These are phyloP conservation scores for Pseudozyma thailandica DNA, from an alignment of 1,284 basidiomycete genomes.

Conservation along the genomic window DNA sequence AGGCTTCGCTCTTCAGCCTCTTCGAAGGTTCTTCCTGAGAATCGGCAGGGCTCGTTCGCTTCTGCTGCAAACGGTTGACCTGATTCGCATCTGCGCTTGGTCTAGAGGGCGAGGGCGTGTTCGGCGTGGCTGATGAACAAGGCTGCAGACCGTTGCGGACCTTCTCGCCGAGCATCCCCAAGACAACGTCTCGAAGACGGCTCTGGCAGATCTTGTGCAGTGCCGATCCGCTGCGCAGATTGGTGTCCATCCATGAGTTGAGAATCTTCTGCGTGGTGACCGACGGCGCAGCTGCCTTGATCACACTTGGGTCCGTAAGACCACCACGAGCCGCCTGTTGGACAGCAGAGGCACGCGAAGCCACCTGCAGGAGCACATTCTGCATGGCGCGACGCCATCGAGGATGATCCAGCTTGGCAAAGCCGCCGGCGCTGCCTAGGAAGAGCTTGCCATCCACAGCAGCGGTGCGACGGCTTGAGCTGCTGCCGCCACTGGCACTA, in stretches of 20 bases:
- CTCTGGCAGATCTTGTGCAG: slow-evolving; percentile 57
- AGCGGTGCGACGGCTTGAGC: slow-evolving; percentile 10
- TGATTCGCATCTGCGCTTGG: neutral
- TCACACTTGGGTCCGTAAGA: slow-evolving; percentile 8
- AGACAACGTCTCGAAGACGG: slow-evolving; percentile 45
- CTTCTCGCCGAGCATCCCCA: slow-evolving; percentile 46
- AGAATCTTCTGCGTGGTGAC: slow-evolving; percentile 46
- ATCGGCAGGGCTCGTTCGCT: slow-evolving; percentile 11
- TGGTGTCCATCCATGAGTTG: slow-evolving; percentile 58
- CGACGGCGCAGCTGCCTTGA: slow-evolving; percentile 37
- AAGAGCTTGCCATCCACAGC: slow-evolving; percentile 19
- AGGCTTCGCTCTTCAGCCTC: slow-evolving; percentile 12
- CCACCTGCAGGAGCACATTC: slow-evolving; percentile 77
- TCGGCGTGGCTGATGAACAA: neutral
- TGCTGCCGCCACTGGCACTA: slow-evolving; percentile 1
- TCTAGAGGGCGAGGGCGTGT: neutral
- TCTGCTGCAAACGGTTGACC: slow-evolving; percentile 5
- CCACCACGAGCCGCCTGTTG: slow-evolving; percentile 38
- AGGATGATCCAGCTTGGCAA: slow-evolving; percentile 69
- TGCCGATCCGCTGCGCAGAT: slow-evolving; percentile 41
- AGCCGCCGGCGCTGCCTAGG: slow-evolving; percentile 43
- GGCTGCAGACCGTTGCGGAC: slow-evolving; percentile 19
- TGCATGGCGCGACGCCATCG: slow-evolving; percentile 73
- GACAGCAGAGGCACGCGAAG: slow-evolving; percentile 72
- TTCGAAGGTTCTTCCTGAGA: slow-evolving; percentile 9